Evolutionary conservation across 1,284 basidiomycete genomes (phyloP).

Genomic region (Leccinum subrobustum): DNA sequence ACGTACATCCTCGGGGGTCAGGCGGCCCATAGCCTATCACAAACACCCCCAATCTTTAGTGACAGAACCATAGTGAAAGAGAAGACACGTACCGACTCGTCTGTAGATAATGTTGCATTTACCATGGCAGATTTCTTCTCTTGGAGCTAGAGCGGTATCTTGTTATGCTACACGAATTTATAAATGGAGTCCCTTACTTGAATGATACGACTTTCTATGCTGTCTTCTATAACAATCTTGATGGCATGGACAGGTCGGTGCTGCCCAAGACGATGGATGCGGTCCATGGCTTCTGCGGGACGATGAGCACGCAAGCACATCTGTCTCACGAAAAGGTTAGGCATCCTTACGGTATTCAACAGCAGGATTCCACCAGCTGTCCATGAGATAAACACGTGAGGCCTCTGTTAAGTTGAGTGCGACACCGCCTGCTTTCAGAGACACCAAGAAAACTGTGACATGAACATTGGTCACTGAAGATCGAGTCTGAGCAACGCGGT

Average conservation of each 20-base stretch:
- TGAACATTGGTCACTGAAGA: slow-evolving; percentile 83
- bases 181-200: slow-evolving; percentile 43
- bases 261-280: slow-evolving; percentile 90
- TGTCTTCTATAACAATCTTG: slow-evolving; percentile 94
- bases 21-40: slow-evolving; percentile 77
- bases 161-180: not conserved
- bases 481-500: not conserved
- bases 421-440: slow-evolving; percentile 94
- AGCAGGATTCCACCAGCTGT: slow-evolving; percentile 92
- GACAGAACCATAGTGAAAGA: slow-evolving; percentile 11
- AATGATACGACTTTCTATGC: slow-evolving; percentile 93
- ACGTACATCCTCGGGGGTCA: slow-evolving; percentile 87
- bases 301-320: slow-evolving; percentile 16
- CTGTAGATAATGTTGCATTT: slow-evolving; percentile 74
- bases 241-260: slow-evolving; percentile 91
- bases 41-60: slow-evolving; percentile 23
- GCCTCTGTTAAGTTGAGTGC: slow-evolving; percentile 93
- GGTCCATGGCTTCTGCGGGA: slow-evolving; percentile 89
- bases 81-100: slow-evolving; percentile 58
- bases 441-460: slow-evolving; percentile 95
- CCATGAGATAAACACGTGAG: slow-evolving; percentile 90
- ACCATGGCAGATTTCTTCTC: slow-evolving; percentile 92
- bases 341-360: slow-evolving; percentile 68
- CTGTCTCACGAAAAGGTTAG: not conserved
- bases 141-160: slow-evolving; percentile 60